phyloP scores from a whole-genome alignment of 2,329 filamentous ascomycete genomes.

The Diaporthe citri region DNA sequence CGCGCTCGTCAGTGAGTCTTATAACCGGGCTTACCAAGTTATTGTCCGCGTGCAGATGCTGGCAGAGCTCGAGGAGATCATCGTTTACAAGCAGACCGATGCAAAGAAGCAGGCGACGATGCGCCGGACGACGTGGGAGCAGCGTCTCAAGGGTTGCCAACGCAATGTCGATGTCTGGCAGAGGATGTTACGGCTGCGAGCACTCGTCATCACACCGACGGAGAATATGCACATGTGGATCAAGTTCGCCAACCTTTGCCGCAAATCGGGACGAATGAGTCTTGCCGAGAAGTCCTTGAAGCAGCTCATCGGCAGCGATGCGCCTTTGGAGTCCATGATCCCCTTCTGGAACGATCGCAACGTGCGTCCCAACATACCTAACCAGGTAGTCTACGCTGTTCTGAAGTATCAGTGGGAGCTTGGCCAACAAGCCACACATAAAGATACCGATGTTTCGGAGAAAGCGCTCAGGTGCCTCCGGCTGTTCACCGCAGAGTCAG shows the following conservation, averaged over 20 bases:
- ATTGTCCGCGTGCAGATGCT: slow-evolving; percentile 99
- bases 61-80: slow-evolving; percentile 97
- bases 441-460: slow-evolving; percentile 61
- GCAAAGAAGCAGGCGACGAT: slow-evolving; percentile 90
- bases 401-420: slow-evolving; percentile 97
- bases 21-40: slow-evolving; percentile 97
- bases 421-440: slow-evolving; percentile 70
- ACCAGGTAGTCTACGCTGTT: slow-evolving; percentile 94
- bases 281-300: slow-evolving; percentile 96
- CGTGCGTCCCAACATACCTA: slow-evolving; percentile 63
- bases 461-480: slow-evolving; percentile 70
- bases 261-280: slow-evolving; percentile 94
- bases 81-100: slow-evolving; percentile 96
- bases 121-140: slow-evolving; percentile 96
- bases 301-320: slow-evolving; percentile 83
- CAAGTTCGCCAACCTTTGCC: slow-evolving; percentile 98
- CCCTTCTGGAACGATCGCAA: slow-evolving; percentile 68
- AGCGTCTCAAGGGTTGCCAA: slow-evolving; percentile 92
- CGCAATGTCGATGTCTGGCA: slow-evolving; percentile 99
- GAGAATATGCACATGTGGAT: slow-evolving; percentile 99
- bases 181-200: slow-evolving; percentile 94
- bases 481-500: slow-evolving; percentile 71
- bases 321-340: slow-evolving; percentile 70
- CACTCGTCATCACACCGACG: slow-evolving; percentile 88
- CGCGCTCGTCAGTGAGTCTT: slow-evolving; percentile 96